Base-by-base conservation (phyloP, 768 basidiomycete species). In the Russula ochroleuca region DNA sequence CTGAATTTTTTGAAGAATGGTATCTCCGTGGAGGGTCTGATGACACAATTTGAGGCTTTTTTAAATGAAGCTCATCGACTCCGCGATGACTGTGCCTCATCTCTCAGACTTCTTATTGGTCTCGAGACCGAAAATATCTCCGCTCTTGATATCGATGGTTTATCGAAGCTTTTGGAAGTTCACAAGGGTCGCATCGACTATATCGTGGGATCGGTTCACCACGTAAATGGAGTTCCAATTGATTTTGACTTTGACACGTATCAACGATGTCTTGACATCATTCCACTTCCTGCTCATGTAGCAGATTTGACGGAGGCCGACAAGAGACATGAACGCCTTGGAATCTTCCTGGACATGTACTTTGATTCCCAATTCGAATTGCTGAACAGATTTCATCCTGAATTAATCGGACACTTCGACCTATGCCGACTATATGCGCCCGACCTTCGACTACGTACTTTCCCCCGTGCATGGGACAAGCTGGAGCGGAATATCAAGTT, bases 61-160 rank as follows among this genome's bases (percentile, higher is more conserved):
- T 73, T 98, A 19, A 72, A 73, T 21, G 90, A 94, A 76, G 95
- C 95, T 1, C 84, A 88, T 69, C 85, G 86, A 8, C 82, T 97
- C 45, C 89, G 89, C 69, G 61, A 64, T 6, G 63, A 72, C 3
- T 91, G 95, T 70, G 79, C 83, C 4, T 70, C 77, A n/a, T 73
- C 79, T 58, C 92, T 98, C 70, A 78, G 79, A 17, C 79, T 99
- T 41, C 78, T 97, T 54, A 85, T 97, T 63, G 96, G 97, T 11
- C 78, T 96, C 45, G 96, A 99, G 75, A 97, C 95, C 8, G 97
- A 98, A 70, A 86, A 81, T 73, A 94, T 98, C 74, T 86, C 90
- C 11, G 50, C 73, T 4, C 67, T 75, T 19, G 93, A 95, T 75
- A 78, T 93, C 23, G 77, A 81, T 63, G 72, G 76, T 23, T 79